Percentiles rank a stretch among this genome's conserved stretches.
These are phyloP conservation scores for Exophiala phaeomuriformis DNA, from an alignment of 2,329 filamentous ascomycete species.

Conservation along the genomic window DNA sequence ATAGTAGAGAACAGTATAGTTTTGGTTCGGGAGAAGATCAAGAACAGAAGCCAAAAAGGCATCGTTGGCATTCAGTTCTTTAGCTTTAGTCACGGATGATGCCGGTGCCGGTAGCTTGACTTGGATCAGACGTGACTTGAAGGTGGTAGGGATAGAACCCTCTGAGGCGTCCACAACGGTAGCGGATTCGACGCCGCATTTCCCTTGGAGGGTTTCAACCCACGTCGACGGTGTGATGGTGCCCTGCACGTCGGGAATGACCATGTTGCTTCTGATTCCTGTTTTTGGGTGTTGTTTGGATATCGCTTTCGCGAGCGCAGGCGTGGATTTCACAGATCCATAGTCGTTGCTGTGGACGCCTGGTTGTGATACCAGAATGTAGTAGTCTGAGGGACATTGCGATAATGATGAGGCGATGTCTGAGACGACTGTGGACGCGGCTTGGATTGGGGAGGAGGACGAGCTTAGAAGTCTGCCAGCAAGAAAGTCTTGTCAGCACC, in stretches of 20 bases:
- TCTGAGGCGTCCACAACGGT: constrained; percentile 39
- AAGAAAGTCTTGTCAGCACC: neutral
- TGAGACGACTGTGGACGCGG: constrained; percentile 38
- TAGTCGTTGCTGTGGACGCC: constrained; percentile 67
- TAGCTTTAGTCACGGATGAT: constrained; percentile 8
- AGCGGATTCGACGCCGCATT: constrained; percentile 41
- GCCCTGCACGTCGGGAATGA: constrained; percentile 49
- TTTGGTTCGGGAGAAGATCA: constrained; percentile 41
- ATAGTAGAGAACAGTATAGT: constrained; percentile 66
- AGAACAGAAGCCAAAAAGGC: constrained; percentile 43
- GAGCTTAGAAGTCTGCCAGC: constrained; percentile 31
- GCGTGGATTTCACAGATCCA: constrained; percentile 44
- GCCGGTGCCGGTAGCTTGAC: constrained; percentile 39
- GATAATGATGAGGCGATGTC: constrained; percentile 46
- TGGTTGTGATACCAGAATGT: constrained; percentile 71
- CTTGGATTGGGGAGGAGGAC: constrained; percentile 38
- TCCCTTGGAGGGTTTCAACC: constrained; percentile 37
- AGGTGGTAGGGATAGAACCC: constrained; percentile 22
- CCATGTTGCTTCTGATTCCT: constrained; percentile 44
- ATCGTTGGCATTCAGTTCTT: constrained; percentile 29
- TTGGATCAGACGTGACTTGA: constrained; percentile 35
- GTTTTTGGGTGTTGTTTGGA: constrained; percentile 3
- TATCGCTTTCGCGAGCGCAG: constrained; percentile 34
- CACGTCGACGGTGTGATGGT: constrained; percentile 41
- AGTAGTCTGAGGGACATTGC: constrained; percentile 64